A percentile compares a stretch with the other conserved stretches of the same genome.
Conservation (phyloP, 2,329 filamentous ascomycete genomes). For the Colletotrichum cordylinicola region DNA sequence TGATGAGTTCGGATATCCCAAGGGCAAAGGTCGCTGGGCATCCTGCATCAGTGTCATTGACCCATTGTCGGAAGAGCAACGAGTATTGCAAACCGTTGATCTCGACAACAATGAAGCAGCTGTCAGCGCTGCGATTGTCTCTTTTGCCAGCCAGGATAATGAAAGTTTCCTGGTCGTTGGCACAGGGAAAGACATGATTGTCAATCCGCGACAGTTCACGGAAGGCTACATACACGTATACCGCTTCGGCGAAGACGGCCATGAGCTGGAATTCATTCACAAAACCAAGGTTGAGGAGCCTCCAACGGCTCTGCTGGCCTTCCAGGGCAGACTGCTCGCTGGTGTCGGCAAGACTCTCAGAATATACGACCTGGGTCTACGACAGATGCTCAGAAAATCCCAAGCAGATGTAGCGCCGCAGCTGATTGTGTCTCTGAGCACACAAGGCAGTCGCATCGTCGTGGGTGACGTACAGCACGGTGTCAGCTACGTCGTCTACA, state of each 20-base stretch:
- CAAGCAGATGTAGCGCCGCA: constrained; percentile 81
- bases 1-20: constrained; percentile 88
- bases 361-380: constrained; percentile 92
- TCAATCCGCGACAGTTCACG: constrained; percentile 76
- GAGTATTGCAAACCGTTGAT: constrained; percentile 78
- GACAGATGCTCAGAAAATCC: constrained; percentile 89
- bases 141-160: constrained; percentile 87
- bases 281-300: constrained; percentile 93
- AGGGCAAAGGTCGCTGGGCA: constrained; percentile 86
- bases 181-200: constrained; percentile 87
- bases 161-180: constrained; percentile 94
- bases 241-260: constrained; percentile 85
- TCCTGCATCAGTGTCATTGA: constrained; percentile 95
- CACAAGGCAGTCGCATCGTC: constrained; percentile 88
- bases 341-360: constrained; percentile 83
- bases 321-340: constrained; percentile 89
- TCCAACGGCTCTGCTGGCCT: constrained; percentile 86
- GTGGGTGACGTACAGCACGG: constrained; percentile 94
- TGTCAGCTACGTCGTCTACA: constrained; percentile 92
- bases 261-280: constrained; percentile 90
- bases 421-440: constrained; percentile 87
- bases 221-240: constrained; percentile 93
- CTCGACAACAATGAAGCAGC: constrained; percentile 91
- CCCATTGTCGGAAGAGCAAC: constrained; percentile 72
- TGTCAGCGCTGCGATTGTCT: constrained; percentile 81